Evolutionary conservation across 192 early-diverging fungal species (phyloP).

Genomic region (Diversispora eburnea): DNA sequence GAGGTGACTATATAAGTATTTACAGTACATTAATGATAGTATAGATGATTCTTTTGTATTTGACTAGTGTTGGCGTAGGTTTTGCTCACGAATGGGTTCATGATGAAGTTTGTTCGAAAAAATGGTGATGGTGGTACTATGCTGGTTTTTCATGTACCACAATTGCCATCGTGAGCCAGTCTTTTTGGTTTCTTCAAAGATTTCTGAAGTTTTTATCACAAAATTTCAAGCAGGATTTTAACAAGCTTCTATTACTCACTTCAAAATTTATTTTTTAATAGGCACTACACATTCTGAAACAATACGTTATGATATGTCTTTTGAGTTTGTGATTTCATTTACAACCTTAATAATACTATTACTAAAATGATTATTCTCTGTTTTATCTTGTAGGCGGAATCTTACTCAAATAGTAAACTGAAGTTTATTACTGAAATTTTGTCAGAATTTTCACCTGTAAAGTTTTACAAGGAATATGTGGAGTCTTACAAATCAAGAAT

Average conservation of each 20-base stretch:
- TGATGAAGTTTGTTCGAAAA: constrained; percentile 8
- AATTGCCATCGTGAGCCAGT: constrained; percentile 4
- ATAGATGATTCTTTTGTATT: too few species aligned
- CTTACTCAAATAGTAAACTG: not conserved
- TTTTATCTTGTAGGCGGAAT: not conserved
- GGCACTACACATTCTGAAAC: not conserved
- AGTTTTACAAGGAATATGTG: not conserved
- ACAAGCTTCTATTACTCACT: not conserved
- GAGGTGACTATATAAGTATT: too few species aligned
- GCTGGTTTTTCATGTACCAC: not conserved
- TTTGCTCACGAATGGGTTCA: not conserved
- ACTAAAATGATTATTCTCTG: not conserved
- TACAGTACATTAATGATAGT: too few species aligned
- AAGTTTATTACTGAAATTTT: not conserved
- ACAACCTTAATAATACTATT: not conserved
- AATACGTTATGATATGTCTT: not conserved
- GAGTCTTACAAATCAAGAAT: not conserved
- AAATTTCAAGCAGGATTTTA: not conserved
- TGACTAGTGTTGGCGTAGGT: too few species aligned
- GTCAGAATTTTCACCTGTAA: not conserved
- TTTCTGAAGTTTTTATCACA: not conserved
- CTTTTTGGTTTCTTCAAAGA: constrained; percentile 10
- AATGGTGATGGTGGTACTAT: not conserved
- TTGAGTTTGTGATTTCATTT: not conserved
- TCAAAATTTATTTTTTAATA: not conserved